A percentile compares a stretch with the other conserved stretches of the same genome.
Conservation (phyloP, 1,139 yeast species). For the Geotrichum carabidarum region DNA sequence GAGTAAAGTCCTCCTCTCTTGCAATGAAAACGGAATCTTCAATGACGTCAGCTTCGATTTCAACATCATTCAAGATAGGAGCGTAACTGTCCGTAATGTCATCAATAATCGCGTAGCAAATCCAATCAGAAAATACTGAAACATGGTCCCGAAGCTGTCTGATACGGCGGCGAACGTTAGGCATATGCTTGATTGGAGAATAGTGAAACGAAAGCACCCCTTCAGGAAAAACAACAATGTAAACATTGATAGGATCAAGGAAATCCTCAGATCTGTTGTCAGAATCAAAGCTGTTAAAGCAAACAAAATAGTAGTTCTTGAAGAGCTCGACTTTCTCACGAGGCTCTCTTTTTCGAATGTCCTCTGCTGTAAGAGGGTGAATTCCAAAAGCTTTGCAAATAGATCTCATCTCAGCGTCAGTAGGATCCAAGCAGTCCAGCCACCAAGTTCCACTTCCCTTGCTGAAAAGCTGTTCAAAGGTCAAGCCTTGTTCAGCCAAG, state of each 20-base stretch:
- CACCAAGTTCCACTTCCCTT: conserved; percentile 58
- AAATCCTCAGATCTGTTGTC: conserved; percentile 61
- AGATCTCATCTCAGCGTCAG: conserved; percentile 93
- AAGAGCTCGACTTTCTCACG: conserved; percentile 93
- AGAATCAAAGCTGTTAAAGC: conserved; percentile 89
- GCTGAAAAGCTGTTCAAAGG: conserved; percentile 45
- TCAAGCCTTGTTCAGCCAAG: conserved; percentile 52
- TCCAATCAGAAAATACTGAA: conserved; percentile 88
- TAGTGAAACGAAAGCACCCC: conserved; percentile 86
- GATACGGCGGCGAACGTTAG: conserved; percentile 85
- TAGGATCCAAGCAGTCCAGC: conserved; percentile 88
- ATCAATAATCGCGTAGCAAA: conserved; percentile 88
- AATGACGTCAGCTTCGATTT: conserved; percentile 85
- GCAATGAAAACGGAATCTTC: conserved; percentile 76
- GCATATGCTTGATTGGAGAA: conserved; percentile 73
- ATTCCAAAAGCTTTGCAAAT: conserved; percentile 89
- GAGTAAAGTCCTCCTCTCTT: conserved; percentile 53
- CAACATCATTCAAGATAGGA: conserved; percentile 80
- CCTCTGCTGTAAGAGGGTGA: conserved; percentile 94
- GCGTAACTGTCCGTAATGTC: conserved; percentile 93
- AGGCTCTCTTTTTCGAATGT: conserved; percentile 86
- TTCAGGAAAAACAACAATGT: conserved; percentile 78
- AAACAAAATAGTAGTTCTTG: conserved; percentile 82
- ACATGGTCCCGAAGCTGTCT: conserved; percentile 86
- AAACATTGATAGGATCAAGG: conserved; percentile 84